Evolutionary conservation across 305 asterid genomes (phyloP), one percentile per base, ranked within the genome.

Genomic region (Galium porrigens): DNA sequence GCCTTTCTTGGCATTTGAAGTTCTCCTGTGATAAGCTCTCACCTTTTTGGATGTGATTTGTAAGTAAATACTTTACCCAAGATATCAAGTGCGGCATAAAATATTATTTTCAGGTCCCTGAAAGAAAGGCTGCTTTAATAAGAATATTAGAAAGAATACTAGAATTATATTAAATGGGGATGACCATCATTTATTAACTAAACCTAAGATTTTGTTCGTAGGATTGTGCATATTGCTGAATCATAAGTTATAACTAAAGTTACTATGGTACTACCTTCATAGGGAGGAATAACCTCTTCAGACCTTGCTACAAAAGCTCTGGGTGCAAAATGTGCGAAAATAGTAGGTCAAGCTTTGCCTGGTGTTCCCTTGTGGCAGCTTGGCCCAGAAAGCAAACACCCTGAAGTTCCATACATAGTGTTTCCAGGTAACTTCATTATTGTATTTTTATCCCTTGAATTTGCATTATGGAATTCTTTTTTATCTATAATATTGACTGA

Each of bases 251-350:
- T 12, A 32, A 32, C 42, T 29, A 22, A 36, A 32, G 65, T 53
- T 59, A 5, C 71, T 72, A 53, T 65, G 56, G 58, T 55, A 5
- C 71, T 72, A 53, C 69, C 72, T 68, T 65, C 49, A 52, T 70
- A 91, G 98, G 98, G 98, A 71, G 98, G 98, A 77, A 88, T 91
- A 69, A 91, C 98, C 52, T 91, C 98, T 65, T 91, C 96, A 34
- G 98, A 91, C 78, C 84, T 91, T 66, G 98, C 96, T 17, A 91
- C 98, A 67, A 88, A 88, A 78, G 96, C 96, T 64, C 80, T 91
- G 70, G 95, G 79, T 72, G 98, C 90, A 61, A 88, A 79, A 76
- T 85, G 85, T 74, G 98, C 98, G 69, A 85, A 84, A 78, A 63
- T 91, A 70, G 84, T 89, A 27, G 98, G 98, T 65, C 98, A 91